These are phyloP conservation scores for Wickerhamomyces ciferrii DNA, from an alignment of 805 yeast genomes.

Conservation along the genomic window DNA sequence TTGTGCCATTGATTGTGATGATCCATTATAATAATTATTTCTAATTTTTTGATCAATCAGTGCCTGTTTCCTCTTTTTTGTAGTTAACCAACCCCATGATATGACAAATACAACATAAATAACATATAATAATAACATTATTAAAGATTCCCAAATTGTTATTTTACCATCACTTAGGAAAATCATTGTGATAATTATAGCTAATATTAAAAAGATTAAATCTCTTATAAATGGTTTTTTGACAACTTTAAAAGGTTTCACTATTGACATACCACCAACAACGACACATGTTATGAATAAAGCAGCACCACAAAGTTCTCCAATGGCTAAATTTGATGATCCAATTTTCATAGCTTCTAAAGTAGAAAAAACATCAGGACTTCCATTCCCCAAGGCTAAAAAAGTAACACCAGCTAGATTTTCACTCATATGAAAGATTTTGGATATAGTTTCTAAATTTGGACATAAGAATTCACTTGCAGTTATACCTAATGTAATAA, in stretches of 20 bases:
- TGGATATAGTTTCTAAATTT: slow-evolving; percentile 66
- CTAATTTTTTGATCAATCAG: slow-evolving; percentile 19
- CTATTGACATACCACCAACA: slow-evolving; percentile 71
- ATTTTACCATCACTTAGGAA: slow-evolving; percentile 56
- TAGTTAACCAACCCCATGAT: slow-evolving; percentile 18
- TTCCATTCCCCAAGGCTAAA: slow-evolving; percentile 87
- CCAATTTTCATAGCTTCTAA: slow-evolving; percentile 73
- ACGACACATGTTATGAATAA: slow-evolving; percentile 80
- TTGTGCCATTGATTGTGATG: background rate
- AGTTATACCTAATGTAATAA: slow-evolving; percentile 68
- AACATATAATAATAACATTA: slow-evolving; percentile 52
- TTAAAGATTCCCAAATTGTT: slow-evolving; percentile 46
- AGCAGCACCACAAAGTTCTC: slow-evolving; percentile 91
- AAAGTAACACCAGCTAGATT: slow-evolving; percentile 83
- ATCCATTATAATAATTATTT: slow-evolving; percentile 12
- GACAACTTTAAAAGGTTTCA: slow-evolving; percentile 61
- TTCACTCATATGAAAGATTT: slow-evolving; percentile 61
- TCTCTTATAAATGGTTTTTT: slow-evolving; percentile 27
- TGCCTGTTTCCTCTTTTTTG: slow-evolving; percentile 10
- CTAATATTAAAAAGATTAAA: slow-evolving; percentile 53
- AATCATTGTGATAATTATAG: slow-evolving; percentile 42
- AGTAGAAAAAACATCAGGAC: slow-evolving; percentile 86
- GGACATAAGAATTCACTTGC: slow-evolving; percentile 86
- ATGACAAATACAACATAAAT: slow-evolving; percentile 50
- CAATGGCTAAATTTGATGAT: slow-evolving; percentile 73